Evolutionary conservation across 345 rosid genomes (phyloP).

Genomic region (Boechera retrofracta): DNA sequence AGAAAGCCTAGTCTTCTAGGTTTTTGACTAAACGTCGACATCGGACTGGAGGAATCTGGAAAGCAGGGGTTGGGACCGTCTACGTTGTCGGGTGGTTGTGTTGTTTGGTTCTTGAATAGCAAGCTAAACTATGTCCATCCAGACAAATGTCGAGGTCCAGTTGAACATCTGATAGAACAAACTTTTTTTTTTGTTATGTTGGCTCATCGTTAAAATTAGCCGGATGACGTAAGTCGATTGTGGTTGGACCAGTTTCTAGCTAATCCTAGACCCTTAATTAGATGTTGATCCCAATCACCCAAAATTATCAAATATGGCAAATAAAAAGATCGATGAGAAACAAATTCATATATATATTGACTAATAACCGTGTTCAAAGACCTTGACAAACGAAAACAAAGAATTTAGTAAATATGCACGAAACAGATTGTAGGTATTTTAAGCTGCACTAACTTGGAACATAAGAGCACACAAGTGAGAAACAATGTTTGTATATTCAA

Average conservation of each 20-base stretch:
- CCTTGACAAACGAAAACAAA: too few relatives aligned
- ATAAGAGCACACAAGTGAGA: too few relatives aligned
- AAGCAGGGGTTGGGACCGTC: background rate
- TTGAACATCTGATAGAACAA: background rate
- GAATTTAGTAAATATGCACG: too few relatives aligned
- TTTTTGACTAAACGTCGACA: background rate
- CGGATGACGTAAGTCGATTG: background rate
- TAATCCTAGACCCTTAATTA: background rate
- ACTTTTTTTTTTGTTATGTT: too few relatives aligned
- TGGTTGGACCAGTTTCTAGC: background rate
- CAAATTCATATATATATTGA: background rate
- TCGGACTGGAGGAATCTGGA: background rate
- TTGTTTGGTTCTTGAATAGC: background rate
- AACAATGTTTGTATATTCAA: too few relatives aligned
- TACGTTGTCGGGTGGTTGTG: background rate
- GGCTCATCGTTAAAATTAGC: background rate
- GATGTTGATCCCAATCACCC: background rate
- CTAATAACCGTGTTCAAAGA: background rate
- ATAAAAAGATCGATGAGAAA: background rate
- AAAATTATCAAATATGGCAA: background rate
- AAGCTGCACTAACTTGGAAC: too few relatives aligned
- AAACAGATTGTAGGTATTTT: too few relatives aligned
- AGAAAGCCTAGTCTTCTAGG: background rate
- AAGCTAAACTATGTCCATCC: background rate
- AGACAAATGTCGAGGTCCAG: background rate